Conservation (phyloP, 2,329 filamentous ascomycete species). For the Coniochaeta hoffmannii region DNA sequence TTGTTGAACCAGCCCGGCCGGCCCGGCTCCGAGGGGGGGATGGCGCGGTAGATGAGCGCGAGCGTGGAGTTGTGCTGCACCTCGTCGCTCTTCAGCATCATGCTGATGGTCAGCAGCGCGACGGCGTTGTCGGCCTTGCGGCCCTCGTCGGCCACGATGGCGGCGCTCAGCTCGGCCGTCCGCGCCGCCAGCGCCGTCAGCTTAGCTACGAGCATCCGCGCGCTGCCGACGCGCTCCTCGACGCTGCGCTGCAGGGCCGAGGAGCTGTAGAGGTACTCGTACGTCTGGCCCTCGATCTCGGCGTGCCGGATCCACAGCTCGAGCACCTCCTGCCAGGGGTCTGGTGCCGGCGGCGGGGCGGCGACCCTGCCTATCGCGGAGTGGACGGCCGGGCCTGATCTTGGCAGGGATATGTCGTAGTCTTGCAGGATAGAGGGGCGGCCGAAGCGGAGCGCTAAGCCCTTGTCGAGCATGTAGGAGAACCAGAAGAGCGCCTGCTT, state of each 20-base stretch:
- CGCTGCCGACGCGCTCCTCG: slow-evolving; percentile 31
- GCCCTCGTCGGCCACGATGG: slow-evolving; percentile 9
- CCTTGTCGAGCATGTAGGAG: slow-evolving; percentile 50
- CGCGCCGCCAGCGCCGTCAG: slow-evolving; percentile 28
- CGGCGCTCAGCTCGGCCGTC: slow-evolving; percentile 19
- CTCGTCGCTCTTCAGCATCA: slow-evolving; percentile 39
- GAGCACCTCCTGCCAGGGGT: slow-evolving; percentile 40
- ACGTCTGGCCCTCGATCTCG: slow-evolving; percentile 50
- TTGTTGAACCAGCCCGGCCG: slow-evolving; percentile 36
- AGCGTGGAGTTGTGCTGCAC: slow-evolving; percentile 39
- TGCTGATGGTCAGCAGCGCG: slow-evolving; percentile 31
- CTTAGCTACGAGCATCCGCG: slow-evolving; percentile 28
- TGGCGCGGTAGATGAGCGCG: slow-evolving; percentile 44
- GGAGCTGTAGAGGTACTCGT: slow-evolving; percentile 48
- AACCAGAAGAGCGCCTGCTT: slow-evolving; percentile 40
- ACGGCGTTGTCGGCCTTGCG: slow-evolving; percentile 7
- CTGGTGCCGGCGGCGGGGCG: slow-evolving; percentile 9
- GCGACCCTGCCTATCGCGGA: slow-evolving; percentile 18
- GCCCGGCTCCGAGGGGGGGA: slow-evolving; percentile 33
- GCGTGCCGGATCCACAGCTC: slow-evolving; percentile 48
- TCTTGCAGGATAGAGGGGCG: slow-evolving; percentile 50
- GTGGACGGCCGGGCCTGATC: slow-evolving; percentile 4
- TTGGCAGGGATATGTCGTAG: slow-evolving; percentile 42
- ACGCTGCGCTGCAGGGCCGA: slow-evolving; percentile 32
- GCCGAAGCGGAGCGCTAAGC: slow-evolving; percentile 50